These are phyloP conservation scores for Ascochyta clinopodiicola DNA, from an alignment of 2,329 filamentous ascomycete species.

Conservation along the genomic window DNA sequence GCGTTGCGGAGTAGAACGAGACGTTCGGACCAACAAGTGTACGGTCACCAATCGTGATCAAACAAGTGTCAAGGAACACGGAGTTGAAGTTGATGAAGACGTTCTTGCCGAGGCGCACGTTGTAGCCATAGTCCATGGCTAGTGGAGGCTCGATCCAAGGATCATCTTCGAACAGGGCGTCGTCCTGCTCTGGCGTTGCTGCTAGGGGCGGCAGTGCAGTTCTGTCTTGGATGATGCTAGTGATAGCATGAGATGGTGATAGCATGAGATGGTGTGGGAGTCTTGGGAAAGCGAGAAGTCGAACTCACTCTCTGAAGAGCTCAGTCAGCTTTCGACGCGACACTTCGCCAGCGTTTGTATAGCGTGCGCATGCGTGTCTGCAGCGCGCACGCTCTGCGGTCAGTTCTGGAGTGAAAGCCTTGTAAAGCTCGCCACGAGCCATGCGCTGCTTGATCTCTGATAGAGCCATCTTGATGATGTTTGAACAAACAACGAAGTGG, in stretches of 20 bases:
- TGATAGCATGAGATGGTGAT: conserved; percentile 17
- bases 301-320: conserved; percentile 73
- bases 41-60: conserved; percentile 75
- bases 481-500: not conserved
- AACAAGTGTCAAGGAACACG: conserved; percentile 77
- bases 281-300: not conserved
- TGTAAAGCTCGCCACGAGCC: conserved; percentile 73
- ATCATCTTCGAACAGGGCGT: conserved; percentile 66
- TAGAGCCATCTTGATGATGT: conserved; percentile 26
- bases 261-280: conserved; percentile 17
- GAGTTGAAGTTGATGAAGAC: conserved; percentile 80
- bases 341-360: conserved; percentile 68
- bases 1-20: conserved; percentile 74
- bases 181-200: conserved; percentile 67
- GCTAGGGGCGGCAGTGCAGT: conserved; percentile 67
- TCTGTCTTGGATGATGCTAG: conserved; percentile 68
- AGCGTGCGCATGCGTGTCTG: conserved; percentile 65
- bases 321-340: conserved; percentile 68
- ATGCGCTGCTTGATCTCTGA: conserved; percentile 57
- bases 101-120: conserved; percentile 71
- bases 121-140: conserved; percentile 78
- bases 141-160: conserved; percentile 76
- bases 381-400: conserved; percentile 68
- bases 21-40: conserved; percentile 83
- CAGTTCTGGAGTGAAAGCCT: conserved; percentile 75